Conservation (phyloP, 352 stramenopile genomes). For the Globisporangium echinulatum region DNA sequence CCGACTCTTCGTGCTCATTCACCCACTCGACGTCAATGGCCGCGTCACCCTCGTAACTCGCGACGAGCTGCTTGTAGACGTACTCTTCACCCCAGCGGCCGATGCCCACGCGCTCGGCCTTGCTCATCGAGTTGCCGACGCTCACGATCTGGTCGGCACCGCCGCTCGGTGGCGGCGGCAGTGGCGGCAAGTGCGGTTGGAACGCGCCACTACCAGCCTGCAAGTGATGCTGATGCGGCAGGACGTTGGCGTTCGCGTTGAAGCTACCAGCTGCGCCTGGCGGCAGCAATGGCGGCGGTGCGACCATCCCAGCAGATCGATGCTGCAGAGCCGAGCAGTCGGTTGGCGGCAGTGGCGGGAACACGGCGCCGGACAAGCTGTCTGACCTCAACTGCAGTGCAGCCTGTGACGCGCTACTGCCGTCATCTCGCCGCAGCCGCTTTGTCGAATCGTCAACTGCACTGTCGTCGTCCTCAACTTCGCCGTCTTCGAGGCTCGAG, state of each 20-base stretch:
- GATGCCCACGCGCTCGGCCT: slow-evolving; percentile 69
- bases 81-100: slow-evolving; percentile 82
- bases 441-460: not conserved
- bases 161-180: not conserved
- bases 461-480: slow-evolving; percentile 28
- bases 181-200: slow-evolving; percentile 4
- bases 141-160: slow-evolving; percentile 9
- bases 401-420: not conserved
- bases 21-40: slow-evolving; percentile 58
- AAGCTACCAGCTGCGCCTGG: not conserved
- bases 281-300: not conserved
- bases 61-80: slow-evolving; percentile 66
- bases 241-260: not conserved
- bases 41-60: slow-evolving; percentile 26
- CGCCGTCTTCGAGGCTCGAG: slow-evolving; percentile 42
- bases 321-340: not conserved
- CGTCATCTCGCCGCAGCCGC: not conserved
- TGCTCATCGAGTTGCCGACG: slow-evolving; percentile 54
- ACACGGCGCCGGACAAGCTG: not conserved
- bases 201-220: not conserved
- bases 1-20: slow-evolving; percentile 75
- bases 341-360: not conserved
- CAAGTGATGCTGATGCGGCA: not conserved
- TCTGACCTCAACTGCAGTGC: not conserved
- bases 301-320: too few relatives aligned